Evolutionary conservation across 176 grass and related monocot genomes (phyloP).

Genomic region (Oryza rufipogon): DNA sequence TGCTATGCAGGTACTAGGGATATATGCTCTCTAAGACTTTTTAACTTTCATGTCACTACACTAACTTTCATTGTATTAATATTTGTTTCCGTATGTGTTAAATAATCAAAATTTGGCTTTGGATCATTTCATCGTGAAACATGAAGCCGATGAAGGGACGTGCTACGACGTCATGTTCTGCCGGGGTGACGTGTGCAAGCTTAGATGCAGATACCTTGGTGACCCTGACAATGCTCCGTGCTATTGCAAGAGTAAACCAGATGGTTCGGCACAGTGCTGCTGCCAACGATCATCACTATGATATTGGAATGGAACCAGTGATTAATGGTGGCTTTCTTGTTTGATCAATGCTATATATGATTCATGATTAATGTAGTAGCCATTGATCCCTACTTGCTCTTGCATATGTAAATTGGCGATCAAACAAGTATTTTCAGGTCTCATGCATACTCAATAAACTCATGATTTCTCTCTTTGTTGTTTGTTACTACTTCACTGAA

Average conservation of each 20-base stretch:
- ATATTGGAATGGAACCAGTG: too few species aligned
- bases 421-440: neutral
- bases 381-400: neutral
- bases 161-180: neutral
- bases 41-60: neutral
- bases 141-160: neutral
- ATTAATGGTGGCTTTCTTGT: too few species aligned
- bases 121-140: neutral
- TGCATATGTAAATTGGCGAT: neutral
- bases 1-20: neutral
- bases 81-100: too few species aligned
- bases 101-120: neutral
- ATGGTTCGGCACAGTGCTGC: neutral
- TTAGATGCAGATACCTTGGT: neutral
- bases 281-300: neutral
- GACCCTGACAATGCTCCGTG: neutral
- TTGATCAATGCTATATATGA: too few species aligned
- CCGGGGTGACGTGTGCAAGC: neutral
- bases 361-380: neutral
- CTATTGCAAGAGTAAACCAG: neutral
- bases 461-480: too few species aligned
- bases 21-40: neutral
- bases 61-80: too few species aligned
- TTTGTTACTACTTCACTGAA: neutral
- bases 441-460: neutral